Base-by-base conservation (phyloP, 2,329 filamentous ascomycete species). In the Microsporum ferrugineum region DNA sequence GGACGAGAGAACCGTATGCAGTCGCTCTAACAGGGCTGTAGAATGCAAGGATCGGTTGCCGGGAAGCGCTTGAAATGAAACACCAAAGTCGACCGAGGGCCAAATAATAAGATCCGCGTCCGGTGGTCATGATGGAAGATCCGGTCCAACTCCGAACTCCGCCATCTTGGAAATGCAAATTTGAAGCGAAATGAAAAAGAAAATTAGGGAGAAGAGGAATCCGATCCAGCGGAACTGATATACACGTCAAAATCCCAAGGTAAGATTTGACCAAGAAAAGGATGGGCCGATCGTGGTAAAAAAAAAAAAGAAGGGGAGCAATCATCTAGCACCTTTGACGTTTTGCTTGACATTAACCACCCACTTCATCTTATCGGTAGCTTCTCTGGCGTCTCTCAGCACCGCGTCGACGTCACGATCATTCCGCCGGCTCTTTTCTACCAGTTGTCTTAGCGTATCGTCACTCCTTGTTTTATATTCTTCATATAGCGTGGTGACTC, bases 301-400 rank as follows among this genome's bases (percentile, higher is more conserved):
- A 5, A 7, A 23, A 27, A 8, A 27, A 12, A 29, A 5, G 2
- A 23, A 27, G 43, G 43, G 4, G 8, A 27, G n/a, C 41, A 2
- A 45, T 47, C 7, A 47, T 29, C 43, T 29, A 17, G 43, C 43
- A 23, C 23, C 43, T 47, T 47, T 47, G 17, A 47, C 43, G 5
- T 47, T 47, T 29, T 61, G 66, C 60, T 76, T 73, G 59, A 79
- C 67, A 39, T 73, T 76, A 58, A 79, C 74, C n/a, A 73, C 73
- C 76, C 78, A 79, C 65, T 71, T 77, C 78, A 80, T 79, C 64
- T 75, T 68, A 2, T 70, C 76, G 60, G 75, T 71, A 0, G 74
- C 73, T 61, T 75, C 71, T 55, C 72, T 73, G 65, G 79, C 67
- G 23, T 76, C 73, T 34, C 69, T 69, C 43, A 79, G 67, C 39